Conservation (phyloP, 495 filamentous ascomycete genomes). For the Neurospora africana region DNA sequence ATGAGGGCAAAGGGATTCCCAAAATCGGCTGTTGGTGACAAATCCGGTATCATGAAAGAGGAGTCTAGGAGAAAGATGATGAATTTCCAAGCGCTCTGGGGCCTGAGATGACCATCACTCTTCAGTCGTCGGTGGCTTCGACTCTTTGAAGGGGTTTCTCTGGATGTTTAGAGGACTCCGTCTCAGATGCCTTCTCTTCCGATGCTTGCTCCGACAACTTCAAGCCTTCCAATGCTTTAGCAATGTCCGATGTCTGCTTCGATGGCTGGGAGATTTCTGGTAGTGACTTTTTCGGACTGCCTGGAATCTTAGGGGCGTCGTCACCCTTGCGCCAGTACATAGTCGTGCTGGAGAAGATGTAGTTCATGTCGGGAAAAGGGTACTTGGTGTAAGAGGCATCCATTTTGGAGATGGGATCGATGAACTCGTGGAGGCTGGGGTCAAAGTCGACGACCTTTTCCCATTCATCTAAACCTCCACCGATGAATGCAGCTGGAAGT, state of each 20-base stretch:
- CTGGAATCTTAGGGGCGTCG: neutral
- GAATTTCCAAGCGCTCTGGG: neutral
- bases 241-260: neutral
- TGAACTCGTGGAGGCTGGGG: neutral
- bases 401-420: slow-evolving; percentile 17
- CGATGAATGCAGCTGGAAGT: slow-evolving; percentile 33
- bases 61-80: neutral
- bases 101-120: neutral
- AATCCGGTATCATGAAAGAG: neutral
- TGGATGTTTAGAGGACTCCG: neutral
- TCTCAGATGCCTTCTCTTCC: neutral
- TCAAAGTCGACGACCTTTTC: slow-evolving; percentile 20
- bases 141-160: neutral
- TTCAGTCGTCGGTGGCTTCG: neutral
- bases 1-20: neutral
- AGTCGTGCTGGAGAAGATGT: slow-evolving; percentile 29
- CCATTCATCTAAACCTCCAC: slow-evolving; percentile 30
- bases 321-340: slow-evolving; percentile 24
- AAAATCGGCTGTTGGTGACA: neutral
- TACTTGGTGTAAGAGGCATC: slow-evolving; percentile 19
- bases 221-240: neutral
- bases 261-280: neutral
- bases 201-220: neutral
- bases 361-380: slow-evolving; percentile 28
- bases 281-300: neutral